A percentile compares a stretch with the other conserved stretches of the same genome.
Evolutionary conservation across 805 yeast genomes (phyloP).

Genomic region (Candida ascalaphidarum): DNA sequence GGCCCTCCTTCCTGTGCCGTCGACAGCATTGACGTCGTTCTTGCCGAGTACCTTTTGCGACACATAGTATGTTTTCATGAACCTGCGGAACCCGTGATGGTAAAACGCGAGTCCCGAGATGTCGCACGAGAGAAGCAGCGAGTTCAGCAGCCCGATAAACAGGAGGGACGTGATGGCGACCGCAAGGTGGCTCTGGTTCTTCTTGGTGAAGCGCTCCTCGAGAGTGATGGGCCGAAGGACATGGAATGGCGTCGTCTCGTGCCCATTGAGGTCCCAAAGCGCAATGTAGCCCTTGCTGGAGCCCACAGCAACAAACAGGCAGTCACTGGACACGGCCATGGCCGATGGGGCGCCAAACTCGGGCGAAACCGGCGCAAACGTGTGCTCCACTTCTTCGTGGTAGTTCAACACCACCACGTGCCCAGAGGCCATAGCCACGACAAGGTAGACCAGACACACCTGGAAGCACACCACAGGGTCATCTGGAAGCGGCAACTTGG

Average conservation of each 20-base stretch:
- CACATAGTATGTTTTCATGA: slow-evolving; percentile 41
- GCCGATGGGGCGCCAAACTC: slow-evolving; percentile 45
- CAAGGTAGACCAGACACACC: slow-evolving; percentile 30
- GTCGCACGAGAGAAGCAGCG: slow-evolving; percentile 24
- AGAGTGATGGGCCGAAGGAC: slow-evolving; percentile 16
- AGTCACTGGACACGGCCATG: slow-evolving; percentile 58
- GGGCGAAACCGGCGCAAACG: slow-evolving; percentile 28
- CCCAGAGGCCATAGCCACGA: slow-evolving; percentile 69
- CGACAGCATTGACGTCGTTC: slow-evolving; percentile 13
- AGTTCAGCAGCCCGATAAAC: slow-evolving; percentile 19
- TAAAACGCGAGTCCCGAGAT: slow-evolving; percentile 38
- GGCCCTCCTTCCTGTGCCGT: too few relatives aligned
- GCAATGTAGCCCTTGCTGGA: slow-evolving; percentile 54
- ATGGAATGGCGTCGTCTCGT: slow-evolving; percentile 1
- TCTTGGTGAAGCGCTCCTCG: slow-evolving; percentile 14
- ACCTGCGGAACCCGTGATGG: slow-evolving; percentile 55
- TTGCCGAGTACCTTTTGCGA: slow-evolving; percentile 48
- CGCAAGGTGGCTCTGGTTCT: slow-evolving; percentile 15
- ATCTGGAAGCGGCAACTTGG: slow-evolving; percentile 12
- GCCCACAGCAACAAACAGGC: slow-evolving; percentile 63
- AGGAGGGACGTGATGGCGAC: slow-evolving; percentile 15
- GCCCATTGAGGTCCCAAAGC: slow-evolving; percentile 48
- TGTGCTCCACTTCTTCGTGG: slow-evolving; percentile 49
- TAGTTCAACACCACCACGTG: slow-evolving; percentile 58
- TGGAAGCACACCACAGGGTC: slow-evolving; percentile 16